phyloP scores from a whole-genome alignment of 1,139 yeast genomes.

The Suhomyces anneliseae region DNA sequence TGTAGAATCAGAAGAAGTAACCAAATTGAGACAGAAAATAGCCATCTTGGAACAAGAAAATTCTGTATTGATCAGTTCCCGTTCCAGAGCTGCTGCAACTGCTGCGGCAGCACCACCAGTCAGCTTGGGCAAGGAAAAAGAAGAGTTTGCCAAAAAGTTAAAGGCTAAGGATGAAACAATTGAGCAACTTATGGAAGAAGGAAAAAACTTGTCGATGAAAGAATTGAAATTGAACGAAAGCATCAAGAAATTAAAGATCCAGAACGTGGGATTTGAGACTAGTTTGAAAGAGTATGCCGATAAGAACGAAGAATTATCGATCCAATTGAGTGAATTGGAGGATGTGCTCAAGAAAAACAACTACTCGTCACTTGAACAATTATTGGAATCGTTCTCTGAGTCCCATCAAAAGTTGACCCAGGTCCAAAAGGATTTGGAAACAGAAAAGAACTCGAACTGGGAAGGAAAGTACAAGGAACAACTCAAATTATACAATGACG shows the following conservation, averaged over 20 bases:
- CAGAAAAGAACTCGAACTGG: slow-evolving; percentile 28
- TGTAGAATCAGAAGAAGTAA: slow-evolving; percentile 32
- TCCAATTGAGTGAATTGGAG: slow-evolving; percentile 35
- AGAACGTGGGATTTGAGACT: slow-evolving; percentile 45
- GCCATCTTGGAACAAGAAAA: slow-evolving; percentile 4
- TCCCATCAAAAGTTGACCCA: slow-evolving; percentile 15
- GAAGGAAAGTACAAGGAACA: slow-evolving; percentile 43
- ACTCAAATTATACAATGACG: slow-evolving; percentile 34
- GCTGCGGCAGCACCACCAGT: not conserved
- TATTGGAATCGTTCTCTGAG: slow-evolving; percentile 22
- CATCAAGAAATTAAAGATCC: slow-evolving; percentile 59
- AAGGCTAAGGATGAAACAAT: slow-evolving; percentile 59
- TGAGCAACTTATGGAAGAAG: slow-evolving; percentile 67
- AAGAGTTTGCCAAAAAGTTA: slow-evolving; percentile 22
- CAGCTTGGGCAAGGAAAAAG: slow-evolving; percentile 3
- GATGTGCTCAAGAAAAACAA: slow-evolving; percentile 30
- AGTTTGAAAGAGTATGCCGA: slow-evolving; percentile 36
- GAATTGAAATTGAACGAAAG: slow-evolving; percentile 71
- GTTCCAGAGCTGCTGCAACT: slow-evolving; percentile 8
- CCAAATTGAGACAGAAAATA: not conserved
- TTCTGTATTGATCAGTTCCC: slow-evolving; percentile 1
- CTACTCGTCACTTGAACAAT: slow-evolving; percentile 27
- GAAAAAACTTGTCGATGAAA: slow-evolving; percentile 70
- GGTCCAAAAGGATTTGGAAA: slow-evolving; percentile 20
- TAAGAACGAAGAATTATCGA: slow-evolving; percentile 30